A percentile compares a stretch with the other conserved stretches of the same genome.
Evolutionary conservation across 2,329 filamentous ascomycete species (phyloP).

Genomic region (Beauveria sp.): DNA sequence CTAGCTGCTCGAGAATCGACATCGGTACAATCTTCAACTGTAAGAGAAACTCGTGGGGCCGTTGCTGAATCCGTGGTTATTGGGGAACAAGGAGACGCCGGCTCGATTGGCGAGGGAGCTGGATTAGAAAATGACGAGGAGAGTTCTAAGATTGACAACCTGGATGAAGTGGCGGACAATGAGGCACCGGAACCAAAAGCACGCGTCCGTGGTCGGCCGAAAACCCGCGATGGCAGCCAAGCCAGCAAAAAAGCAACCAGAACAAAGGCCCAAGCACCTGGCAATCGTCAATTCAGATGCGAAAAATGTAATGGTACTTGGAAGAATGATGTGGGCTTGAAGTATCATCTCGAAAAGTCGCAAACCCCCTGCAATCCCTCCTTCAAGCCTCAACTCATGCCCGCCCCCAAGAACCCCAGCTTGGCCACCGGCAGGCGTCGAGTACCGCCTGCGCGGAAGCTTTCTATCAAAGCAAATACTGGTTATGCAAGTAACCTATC

Average conservation of each 20-base stretch:
- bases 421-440: background rate
- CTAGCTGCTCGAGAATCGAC: background rate
- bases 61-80: background rate
- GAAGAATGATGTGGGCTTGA: slow-evolving; percentile 52
- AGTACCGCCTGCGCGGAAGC: background rate
- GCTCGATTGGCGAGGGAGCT: background rate
- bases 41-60: background rate
- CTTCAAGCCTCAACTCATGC: slow-evolving; percentile 17
- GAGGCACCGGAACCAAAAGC: background rate
- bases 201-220: background rate
- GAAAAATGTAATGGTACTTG: slow-evolving; percentile 46
- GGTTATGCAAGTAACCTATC: background rate
- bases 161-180: background rate
- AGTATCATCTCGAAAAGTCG: slow-evolving; percentile 51
- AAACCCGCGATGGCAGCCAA: slow-evolving; percentile 9
- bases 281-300: slow-evolving; percentile 33
- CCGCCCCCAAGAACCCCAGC: slow-evolving; percentile 14
- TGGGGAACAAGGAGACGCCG: background rate
- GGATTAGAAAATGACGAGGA: background rate
- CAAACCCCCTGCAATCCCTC: slow-evolving; percentile 45
- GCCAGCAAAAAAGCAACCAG: background rate
- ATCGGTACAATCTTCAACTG: background rate
- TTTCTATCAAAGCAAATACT: background rate
- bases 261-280: background rate
- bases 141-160: too few relatives aligned